Conservation (phyloP, 2,329 filamentous ascomycete species). For the Elsinoe necatrix region DNA sequence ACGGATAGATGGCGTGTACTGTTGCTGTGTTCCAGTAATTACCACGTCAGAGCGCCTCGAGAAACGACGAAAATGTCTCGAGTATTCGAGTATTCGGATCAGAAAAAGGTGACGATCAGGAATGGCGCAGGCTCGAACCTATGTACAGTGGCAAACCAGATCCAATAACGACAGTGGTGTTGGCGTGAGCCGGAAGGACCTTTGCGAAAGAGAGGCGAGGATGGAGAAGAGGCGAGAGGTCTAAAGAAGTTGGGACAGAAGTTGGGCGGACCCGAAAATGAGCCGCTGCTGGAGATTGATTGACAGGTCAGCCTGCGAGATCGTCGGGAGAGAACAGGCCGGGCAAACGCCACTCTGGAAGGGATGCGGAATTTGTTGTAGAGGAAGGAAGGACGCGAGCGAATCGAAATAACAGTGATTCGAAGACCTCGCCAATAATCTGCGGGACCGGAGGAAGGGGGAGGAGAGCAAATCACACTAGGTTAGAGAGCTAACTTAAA, state of each 20-base stretch:
- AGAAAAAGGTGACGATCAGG: not conserved
- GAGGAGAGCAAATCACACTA: not conserved
- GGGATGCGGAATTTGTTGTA: not conserved
- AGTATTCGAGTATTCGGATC: not conserved
- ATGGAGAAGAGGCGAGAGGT: not conserved
- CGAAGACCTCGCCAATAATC: too few species aligned
- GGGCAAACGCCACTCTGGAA: not conserved
- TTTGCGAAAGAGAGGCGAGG: not conserved
- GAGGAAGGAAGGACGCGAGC: not conserved
- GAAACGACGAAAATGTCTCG: not conserved
- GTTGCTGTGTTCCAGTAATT: slow-evolving; percentile 9
- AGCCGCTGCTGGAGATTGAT: not conserved
- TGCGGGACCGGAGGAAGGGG: not conserved
- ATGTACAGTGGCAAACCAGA: slow-evolving; percentile 5
- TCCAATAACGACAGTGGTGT: not conserved
- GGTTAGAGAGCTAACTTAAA: not conserved
- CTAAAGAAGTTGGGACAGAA: not conserved
- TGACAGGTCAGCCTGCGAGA: not conserved
- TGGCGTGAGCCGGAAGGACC: not conserved
- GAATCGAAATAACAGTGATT: not conserved
- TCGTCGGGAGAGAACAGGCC: not conserved
- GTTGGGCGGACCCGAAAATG: not conserved
- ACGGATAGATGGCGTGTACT: not conserved
- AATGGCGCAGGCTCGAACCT: not conserved
- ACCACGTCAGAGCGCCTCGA: not conserved